These are phyloP conservation scores for Astrephomene gubernaculifera DNA, from an alignment of 139 green algal species.

Conservation along the genomic window DNA sequence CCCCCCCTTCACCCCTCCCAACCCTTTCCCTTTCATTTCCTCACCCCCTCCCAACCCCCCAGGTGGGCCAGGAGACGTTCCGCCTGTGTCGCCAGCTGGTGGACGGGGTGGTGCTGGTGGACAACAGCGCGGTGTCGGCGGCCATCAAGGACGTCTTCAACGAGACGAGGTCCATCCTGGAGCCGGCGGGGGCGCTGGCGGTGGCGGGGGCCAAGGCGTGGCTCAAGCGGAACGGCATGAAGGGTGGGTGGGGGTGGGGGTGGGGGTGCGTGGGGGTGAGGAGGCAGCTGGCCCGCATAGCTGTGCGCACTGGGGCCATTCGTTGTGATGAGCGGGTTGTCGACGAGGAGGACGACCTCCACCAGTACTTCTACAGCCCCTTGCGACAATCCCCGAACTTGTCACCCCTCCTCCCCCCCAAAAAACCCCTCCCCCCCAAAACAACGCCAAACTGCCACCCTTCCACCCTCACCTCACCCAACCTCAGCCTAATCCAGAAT, in stretches of 20 bases:
- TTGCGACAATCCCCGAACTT: too few species aligned
- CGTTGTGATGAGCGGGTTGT: too few species aligned
- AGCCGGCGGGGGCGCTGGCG: constrained; percentile 94
- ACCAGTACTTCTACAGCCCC: too few species aligned
- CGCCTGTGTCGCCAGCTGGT: constrained; percentile 87
- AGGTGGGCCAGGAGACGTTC: constrained; percentile 94
- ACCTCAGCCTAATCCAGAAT: too few species aligned
- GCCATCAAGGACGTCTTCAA: constrained; percentile 97
- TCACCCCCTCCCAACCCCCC: not conserved
- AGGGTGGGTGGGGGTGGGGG: constrained; percentile 51
- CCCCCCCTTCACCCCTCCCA: not conserved
- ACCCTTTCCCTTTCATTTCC: not conserved
- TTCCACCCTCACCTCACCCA: too few species aligned
- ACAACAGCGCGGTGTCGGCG: constrained; percentile 85
- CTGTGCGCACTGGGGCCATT: too few species aligned
- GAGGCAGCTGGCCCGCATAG: too few species aligned
- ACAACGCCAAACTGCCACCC: too few species aligned
- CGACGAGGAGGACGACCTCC: too few species aligned
- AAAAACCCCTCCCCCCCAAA: too few species aligned
- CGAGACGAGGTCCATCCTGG: constrained; percentile 89
- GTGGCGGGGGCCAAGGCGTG: constrained; percentile 94
- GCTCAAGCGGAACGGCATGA: constrained; percentile 66
- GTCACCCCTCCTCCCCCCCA: too few species aligned
- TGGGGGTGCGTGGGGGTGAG: not conserved
- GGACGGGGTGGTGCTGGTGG: constrained; percentile 94